phyloP scores from a whole-genome alignment of 2,329 filamentous ascomycete genomes.

The Aciculosporium take region DNA sequence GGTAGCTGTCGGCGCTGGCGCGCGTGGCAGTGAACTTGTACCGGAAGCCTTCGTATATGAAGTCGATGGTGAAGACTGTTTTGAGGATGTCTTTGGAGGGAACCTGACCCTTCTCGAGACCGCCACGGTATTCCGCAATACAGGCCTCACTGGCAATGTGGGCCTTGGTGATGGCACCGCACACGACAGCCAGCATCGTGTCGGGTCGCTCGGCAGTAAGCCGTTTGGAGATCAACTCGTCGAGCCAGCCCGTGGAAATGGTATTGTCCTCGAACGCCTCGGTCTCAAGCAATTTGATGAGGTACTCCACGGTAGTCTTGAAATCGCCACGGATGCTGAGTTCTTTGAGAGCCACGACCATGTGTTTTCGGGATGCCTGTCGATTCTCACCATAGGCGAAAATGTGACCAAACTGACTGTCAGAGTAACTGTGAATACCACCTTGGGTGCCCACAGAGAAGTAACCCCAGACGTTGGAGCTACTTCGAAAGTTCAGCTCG shows the following conservation, averaged over 20 bases:
- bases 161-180: constrained; percentile 87
- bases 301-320: constrained; percentile 93
- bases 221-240: constrained; percentile 96
- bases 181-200: constrained; percentile 83
- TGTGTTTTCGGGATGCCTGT: constrained; percentile 91
- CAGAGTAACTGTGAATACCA: constrained; percentile 98
- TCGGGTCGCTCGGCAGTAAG: constrained; percentile 93
- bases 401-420: constrained; percentile 97
- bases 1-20: constrained; percentile 85
- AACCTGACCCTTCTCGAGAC: constrained; percentile 93
- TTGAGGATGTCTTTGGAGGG: constrained; percentile 92
- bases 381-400: constrained; percentile 98
- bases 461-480: constrained; percentile 99
- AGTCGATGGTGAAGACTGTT: constrained; percentile 94
- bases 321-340: constrained; percentile 99
- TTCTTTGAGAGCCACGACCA: constrained; percentile 97
- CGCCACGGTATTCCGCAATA: constrained; percentile 71
- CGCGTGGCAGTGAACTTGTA: constrained; percentile 98
- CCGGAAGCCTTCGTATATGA: constrained; percentile 91
- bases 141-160: constrained; percentile 87
- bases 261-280: constrained; percentile 98
- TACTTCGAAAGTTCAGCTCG: constrained; percentile 96
- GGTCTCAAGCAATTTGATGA: constrained; percentile 97
- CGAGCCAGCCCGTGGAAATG: constrained; percentile 96
- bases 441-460: constrained; percentile 96